phyloP scores from a whole-genome alignment of 1,284 basidiomycete species.

The Ustilago hordei region DNA sequence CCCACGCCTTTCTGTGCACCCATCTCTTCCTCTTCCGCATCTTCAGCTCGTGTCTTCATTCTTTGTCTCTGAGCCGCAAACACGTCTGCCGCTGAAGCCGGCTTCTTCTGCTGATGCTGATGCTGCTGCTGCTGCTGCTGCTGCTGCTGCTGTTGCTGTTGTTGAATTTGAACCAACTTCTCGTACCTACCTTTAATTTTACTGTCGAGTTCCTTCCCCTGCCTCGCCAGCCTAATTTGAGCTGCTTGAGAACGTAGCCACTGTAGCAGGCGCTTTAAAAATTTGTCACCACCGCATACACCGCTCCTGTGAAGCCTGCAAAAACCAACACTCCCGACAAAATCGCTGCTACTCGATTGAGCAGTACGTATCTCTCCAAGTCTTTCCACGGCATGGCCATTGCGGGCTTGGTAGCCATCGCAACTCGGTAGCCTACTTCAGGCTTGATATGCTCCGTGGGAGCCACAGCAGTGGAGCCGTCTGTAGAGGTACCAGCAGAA shows the following conservation, averaged over 20 bases:
- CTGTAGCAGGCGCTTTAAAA: constrained; percentile 60
- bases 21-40: background rate
- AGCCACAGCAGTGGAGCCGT: constrained; percentile 11
- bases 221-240: constrained; percentile 3
- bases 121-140: constrained; percentile 29
- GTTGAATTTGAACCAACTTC: constrained; percentile 32
- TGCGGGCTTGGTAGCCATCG: constrained; percentile 10
- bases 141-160: constrained; percentile 23
- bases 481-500: constrained; percentile 1
- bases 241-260: constrained; percentile 34
- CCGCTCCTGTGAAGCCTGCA: constrained; percentile 50
- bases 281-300: constrained; percentile 54
- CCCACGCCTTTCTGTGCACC: constrained; percentile 6
- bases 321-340: constrained; percentile 49
- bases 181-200: constrained; percentile 42
- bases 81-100: background rate
- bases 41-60: constrained; percentile 2
- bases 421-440: constrained; percentile 13
- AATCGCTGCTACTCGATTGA: constrained; percentile 56
- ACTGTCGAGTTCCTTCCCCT: constrained; percentile 8
- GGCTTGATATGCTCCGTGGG: background rate
- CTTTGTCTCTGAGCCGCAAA: background rate
- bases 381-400: constrained; percentile 28
- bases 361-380: constrained; percentile 53
- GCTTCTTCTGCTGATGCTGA: constrained; percentile 17